Evolutionary conservation across 331 rosid genomes (phyloP).

Genomic region (Cucumis variabilis): DNA sequence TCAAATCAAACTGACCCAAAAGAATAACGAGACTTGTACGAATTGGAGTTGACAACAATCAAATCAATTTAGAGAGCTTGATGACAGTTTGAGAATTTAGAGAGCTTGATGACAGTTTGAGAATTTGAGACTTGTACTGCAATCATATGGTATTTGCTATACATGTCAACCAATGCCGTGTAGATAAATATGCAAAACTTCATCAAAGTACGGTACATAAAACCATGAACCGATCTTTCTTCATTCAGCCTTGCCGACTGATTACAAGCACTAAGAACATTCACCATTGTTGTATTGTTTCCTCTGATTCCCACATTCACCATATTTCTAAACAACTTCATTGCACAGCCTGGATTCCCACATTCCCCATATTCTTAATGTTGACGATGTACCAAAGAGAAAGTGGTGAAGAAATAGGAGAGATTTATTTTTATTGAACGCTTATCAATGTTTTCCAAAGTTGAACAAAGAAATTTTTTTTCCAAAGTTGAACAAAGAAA

Average conservation of each 20-base stretch:
- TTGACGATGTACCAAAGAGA: neutral
- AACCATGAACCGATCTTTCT: constrained; percentile 78
- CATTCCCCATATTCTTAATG: constrained; percentile 43
- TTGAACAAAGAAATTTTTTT: too few species aligned
- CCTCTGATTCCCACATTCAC: constrained; percentile 54
- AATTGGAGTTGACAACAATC: neutral
- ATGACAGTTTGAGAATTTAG: constrained; percentile 10
- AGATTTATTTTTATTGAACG: neutral
- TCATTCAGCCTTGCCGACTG: constrained; percentile 66
- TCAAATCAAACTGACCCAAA: neutral
- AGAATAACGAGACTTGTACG: neutral
- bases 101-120: constrained; percentile 7
- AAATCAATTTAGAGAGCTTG: constrained; percentile 2
- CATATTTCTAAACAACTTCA: constrained; percentile 76
- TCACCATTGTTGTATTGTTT: constrained; percentile 58
- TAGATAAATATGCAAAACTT: constrained; percentile 47
- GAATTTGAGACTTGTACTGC: too few species aligned
- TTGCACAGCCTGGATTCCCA: constrained; percentile 64
- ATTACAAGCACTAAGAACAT: constrained; percentile 59
- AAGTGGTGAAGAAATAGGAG: neutral
- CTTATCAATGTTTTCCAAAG: neutral
- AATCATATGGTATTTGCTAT: constrained; percentile 65
- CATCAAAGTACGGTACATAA: constrained; percentile 38
- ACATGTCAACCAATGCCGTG: constrained; percentile 77
- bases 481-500: too few species aligned